These are phyloP conservation scores for Tanacetum coccineum DNA, from an alignment of 129 eudicot species.

Conservation along the genomic window DNA sequence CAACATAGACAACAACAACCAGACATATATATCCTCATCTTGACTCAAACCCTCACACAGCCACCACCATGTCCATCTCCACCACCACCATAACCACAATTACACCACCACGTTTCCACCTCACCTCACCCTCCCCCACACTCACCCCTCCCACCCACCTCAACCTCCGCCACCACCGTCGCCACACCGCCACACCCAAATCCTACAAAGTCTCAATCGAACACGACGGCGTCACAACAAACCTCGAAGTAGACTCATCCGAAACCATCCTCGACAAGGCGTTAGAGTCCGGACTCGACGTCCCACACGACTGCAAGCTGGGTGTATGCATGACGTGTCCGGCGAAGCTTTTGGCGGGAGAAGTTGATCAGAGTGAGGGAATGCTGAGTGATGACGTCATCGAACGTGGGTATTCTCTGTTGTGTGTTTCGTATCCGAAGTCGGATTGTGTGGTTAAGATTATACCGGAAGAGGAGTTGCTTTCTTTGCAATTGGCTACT, in stretches of 20 bases:
- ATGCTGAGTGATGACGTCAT: constrained; percentile 95
- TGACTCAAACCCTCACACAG: too few relatives aligned
- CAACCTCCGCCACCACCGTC: constrained; percentile 21
- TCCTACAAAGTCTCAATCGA: constrained; percentile 59
- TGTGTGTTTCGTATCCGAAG: constrained; percentile 71
- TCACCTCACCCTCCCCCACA: constrained; percentile 25
- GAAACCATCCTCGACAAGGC: constrained; percentile 80
- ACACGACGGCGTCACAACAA: constrained; percentile 50
- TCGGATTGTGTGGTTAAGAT: constrained; percentile 73
- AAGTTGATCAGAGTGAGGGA: constrained; percentile 85
- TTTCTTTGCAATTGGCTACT: constrained; percentile 86
- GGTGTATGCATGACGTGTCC: constrained; percentile 99
- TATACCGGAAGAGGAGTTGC: constrained; percentile 88
- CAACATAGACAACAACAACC: too few relatives aligned
- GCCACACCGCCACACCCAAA: constrained; percentile 1
- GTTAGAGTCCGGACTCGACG: constrained; percentile 49
- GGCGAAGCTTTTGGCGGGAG: constrained; percentile 57
- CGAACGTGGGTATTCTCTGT: constrained; percentile 68
- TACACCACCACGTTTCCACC: constrained; percentile 23
- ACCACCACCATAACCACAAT: too few relatives aligned
- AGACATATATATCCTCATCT: too few relatives aligned
- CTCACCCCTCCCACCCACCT: constrained; percentile 6
- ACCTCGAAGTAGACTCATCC: constrained; percentile 73
- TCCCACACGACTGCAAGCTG: constrained; percentile 83
- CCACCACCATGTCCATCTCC: too few relatives aligned